Evolutionary conservation across 148 eudicot genomes (phyloP).

Genomic region (Vaccinium myrtillus): DNA sequence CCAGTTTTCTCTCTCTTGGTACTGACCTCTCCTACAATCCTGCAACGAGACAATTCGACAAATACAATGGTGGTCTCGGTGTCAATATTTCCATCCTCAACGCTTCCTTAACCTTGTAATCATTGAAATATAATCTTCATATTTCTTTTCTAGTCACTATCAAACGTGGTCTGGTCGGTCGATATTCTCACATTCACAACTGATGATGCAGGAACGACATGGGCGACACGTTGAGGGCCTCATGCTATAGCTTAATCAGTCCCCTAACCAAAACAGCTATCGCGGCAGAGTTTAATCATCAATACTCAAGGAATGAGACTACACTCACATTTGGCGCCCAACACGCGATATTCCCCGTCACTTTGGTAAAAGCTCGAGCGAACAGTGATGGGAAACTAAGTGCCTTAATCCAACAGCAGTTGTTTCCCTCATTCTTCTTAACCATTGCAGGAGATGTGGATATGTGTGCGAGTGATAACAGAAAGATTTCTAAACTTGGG

Average conservation of each 20-base stretch:
- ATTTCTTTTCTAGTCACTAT: background rate
- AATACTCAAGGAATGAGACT: conserved; percentile 14
- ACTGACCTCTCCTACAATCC: conserved; percentile 18
- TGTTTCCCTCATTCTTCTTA: conserved; percentile 5
- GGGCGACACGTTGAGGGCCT: conserved; percentile 9
- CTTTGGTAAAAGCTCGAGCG: conserved; percentile 17
- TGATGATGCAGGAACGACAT: conserved; percentile 22
- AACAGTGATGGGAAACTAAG: conserved; percentile 8
- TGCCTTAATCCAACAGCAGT: conserved; percentile 15
- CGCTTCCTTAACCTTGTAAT: conserved; percentile 25
- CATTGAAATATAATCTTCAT: background rate
- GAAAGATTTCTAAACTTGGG: conserved; percentile 8
- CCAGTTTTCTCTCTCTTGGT: background rate
- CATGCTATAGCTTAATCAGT: background rate
- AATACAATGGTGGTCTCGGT: conserved; percentile 24
- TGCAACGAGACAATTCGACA: background rate
- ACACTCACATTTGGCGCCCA: conserved; percentile 17
- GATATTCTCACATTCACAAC: background rate
- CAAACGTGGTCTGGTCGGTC: background rate
- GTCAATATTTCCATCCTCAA: conserved; percentile 13
- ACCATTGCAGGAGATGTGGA: conserved; percentile 16
- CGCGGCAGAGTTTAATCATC: conserved; percentile 24
- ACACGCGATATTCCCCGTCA: conserved; percentile 7
- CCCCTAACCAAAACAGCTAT: conserved; percentile 17
- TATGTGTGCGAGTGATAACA: background rate